phyloP scores from a whole-genome alignment of 1,284 basidiomycete genomes.

The Cutaneotrichosporon dermatis region DNA sequence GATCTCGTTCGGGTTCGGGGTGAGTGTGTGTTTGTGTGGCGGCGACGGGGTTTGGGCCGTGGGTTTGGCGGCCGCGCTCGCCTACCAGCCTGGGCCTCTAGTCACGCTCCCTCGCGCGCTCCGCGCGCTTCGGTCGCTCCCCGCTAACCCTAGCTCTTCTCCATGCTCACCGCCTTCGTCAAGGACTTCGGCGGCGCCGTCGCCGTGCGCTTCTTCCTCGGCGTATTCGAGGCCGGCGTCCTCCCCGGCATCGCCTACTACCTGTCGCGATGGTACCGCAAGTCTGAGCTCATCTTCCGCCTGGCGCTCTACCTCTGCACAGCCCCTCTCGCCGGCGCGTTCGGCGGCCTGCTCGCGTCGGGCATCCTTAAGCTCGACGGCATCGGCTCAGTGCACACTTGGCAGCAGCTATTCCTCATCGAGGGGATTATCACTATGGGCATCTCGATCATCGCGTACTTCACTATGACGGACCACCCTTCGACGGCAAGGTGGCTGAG shows the following conservation, averaged over 20 bases:
- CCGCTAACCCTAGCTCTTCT: constrained; percentile 19
- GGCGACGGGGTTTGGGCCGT: too few species aligned
- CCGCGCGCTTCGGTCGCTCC: too few species aligned
- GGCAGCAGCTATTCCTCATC: constrained; percentile 27
- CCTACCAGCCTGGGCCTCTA: too few species aligned
- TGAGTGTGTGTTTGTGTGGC: constrained; percentile 5
- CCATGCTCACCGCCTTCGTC: constrained; percentile 29
- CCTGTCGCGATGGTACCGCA: constrained; percentile 25
- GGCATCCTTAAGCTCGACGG: constrained; percentile 18
- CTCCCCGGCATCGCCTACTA: constrained; percentile 36
- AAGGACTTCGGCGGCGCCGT: constrained; percentile 14
- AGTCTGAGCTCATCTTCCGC: constrained; percentile 18
- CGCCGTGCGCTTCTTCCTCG: constrained; percentile 29
- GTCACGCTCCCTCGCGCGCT: too few species aligned
- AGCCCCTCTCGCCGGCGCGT: constrained; percentile 12
- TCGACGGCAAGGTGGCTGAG: constrained; percentile 25
- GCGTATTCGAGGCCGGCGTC: constrained; percentile 35
- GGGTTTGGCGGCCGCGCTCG: too few species aligned
- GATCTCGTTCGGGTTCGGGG: constrained; percentile 21
- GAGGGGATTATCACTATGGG: constrained; percentile 39
- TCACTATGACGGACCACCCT: constrained; percentile 29
- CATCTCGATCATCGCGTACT: constrained; percentile 23
- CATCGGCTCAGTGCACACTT: constrained; percentile 22
- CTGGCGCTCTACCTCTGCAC: constrained; percentile 17
- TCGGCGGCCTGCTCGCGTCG: constrained; percentile 23